Evolutionary conservation across 75 land plant genomes (phyloP).

Genomic region (Ceratopteris richardii): DNA sequence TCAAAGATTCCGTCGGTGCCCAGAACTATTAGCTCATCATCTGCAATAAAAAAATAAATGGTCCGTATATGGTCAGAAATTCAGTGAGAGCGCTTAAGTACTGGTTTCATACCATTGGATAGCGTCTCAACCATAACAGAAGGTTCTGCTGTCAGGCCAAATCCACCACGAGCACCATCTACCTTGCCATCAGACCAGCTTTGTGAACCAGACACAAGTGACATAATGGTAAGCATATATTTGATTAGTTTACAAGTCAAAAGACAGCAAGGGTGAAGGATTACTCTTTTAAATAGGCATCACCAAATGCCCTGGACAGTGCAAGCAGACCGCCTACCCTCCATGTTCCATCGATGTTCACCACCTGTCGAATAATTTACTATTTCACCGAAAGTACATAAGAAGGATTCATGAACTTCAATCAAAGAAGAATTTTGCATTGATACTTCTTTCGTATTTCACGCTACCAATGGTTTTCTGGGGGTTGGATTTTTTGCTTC

Average conservation of each 20-base stretch:
- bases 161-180: conserved; percentile 46
- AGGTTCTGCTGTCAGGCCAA: conserved; percentile 44
- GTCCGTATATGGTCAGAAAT: conserved; percentile 6
- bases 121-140: conserved; percentile 34
- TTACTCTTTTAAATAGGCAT: conserved; percentile 41
- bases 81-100: not conserved
- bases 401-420: too few relatives aligned
- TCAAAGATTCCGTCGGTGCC: conserved; percentile 50
- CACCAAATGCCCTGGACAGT: conserved; percentile 47
- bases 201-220: too few relatives aligned
- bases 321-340: conserved; percentile 40
- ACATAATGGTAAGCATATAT: too few relatives aligned
- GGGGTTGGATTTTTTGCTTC: conserved; percentile 48
- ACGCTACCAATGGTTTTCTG: conserved; percentile 41
- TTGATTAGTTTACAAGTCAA: too few relatives aligned
- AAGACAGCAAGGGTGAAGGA: too few relatives aligned
- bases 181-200: conserved; percentile 45
- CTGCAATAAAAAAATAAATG: conserved; percentile 12
- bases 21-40: conserved; percentile 35
- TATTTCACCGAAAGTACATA: too few relatives aligned
- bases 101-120: conserved; percentile 20
- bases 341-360: conserved; percentile 41
- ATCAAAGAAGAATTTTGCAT: too few relatives aligned
- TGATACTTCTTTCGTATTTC: too few relatives aligned
- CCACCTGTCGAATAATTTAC: conserved; percentile 15